These are phyloP conservation scores for Vitis hybrid DNA, from an alignment of 177 flowering plant species.

Conservation along the genomic window DNA sequence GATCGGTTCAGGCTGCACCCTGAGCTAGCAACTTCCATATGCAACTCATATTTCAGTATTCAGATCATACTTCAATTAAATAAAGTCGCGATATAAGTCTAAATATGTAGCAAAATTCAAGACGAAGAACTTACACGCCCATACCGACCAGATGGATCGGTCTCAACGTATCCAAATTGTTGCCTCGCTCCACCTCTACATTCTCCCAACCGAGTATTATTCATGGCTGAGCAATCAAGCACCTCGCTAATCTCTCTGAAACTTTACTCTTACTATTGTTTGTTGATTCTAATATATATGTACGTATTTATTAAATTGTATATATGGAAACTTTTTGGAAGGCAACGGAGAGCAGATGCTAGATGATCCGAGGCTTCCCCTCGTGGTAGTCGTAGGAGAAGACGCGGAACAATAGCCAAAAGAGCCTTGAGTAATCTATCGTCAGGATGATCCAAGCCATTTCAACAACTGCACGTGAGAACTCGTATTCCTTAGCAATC, in stretches of 20 bases:
- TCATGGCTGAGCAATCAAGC: slow-evolving; percentile 28
- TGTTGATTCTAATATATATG: not conserved
- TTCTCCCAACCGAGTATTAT: slow-evolving; percentile 22
- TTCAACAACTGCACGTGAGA: slow-evolving; percentile 40
- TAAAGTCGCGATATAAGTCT: too few relatives aligned
- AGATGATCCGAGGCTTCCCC: slow-evolving; percentile 75
- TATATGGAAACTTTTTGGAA: too few relatives aligned
- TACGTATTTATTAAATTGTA: too few relatives aligned
- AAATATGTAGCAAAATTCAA: not conserved
- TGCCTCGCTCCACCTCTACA: slow-evolving; percentile 18
- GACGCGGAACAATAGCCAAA: slow-evolving; percentile 74
- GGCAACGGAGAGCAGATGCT: slow-evolving; percentile 8
- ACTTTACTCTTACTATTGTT: not conserved
- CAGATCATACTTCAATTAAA: too few relatives aligned
- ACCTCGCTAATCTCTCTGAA: not conserved
- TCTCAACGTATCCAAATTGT: slow-evolving; percentile 52
- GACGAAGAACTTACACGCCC: slow-evolving; percentile 72
- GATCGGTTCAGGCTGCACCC: not conserved
- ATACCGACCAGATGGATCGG: slow-evolving; percentile 89
- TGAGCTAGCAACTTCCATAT: not conserved
- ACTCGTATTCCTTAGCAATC: slow-evolving; percentile 40
- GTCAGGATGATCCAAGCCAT: slow-evolving; percentile 82
- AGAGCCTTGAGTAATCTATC: slow-evolving; percentile 75
- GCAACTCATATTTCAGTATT: too few relatives aligned
- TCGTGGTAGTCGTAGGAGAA: slow-evolving; percentile 81